A percentile compares a stretch with the other conserved stretches of the same genome.
Evolutionary conservation across 768 basidiomycete species (phyloP).

Genomic region (Crucibulum laeve): DNA sequence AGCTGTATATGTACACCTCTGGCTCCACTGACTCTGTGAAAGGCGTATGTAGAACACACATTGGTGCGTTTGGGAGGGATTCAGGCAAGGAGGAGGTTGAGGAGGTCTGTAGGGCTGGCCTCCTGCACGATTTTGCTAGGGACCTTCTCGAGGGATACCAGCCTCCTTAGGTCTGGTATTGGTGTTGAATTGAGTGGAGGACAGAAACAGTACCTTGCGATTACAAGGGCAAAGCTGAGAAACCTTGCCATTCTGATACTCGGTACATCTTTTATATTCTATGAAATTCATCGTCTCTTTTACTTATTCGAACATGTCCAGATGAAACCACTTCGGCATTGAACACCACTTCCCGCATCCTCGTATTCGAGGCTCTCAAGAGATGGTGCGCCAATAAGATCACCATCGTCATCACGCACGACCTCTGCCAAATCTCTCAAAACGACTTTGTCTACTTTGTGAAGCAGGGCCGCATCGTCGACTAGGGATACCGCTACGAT

Average conservation of each 20-base stretch:
- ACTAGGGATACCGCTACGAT: slow-evolving; percentile 84
- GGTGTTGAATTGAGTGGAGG: slow-evolving; percentile 82
- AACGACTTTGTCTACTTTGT: slow-evolving; percentile 93
- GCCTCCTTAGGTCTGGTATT: slow-evolving; percentile 63
- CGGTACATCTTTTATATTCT: slow-evolving; percentile 47
- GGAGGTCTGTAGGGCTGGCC: slow-evolving; percentile 76
- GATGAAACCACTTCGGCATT: slow-evolving; percentile 83
- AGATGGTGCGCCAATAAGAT: slow-evolving; percentile 74
- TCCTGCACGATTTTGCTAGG: slow-evolving; percentile 82
- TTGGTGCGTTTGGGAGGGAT: slow-evolving; percentile 47
- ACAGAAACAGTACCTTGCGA: slow-evolving; percentile 85
- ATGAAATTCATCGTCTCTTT: slow-evolving; percentile 16
- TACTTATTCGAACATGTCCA: slow-evolving; percentile 30
- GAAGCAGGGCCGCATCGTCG: slow-evolving; percentile 71
- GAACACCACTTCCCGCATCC: slow-evolving; percentile 80
- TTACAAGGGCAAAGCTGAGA: slow-evolving; percentile 81
- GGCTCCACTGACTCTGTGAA: too few relatives aligned
- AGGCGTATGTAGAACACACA: too few relatives aligned
- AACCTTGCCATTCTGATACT: slow-evolving; percentile 89
- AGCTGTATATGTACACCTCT: too few relatives aligned
- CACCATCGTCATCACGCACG: slow-evolving; percentile 94
- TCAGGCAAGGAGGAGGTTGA: slow-evolving; percentile 64
- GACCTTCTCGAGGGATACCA: slow-evolving; percentile 89
- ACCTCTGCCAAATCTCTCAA: slow-evolving; percentile 73
- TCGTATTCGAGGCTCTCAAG: slow-evolving; percentile 73